Percentiles rank a stretch among this genome's conserved stretches.
These are phyloP conservation scores for Coemansia aciculifera DNA, from an alignment of 192 early-diverging fungal species.

Conservation along the genomic window DNA sequence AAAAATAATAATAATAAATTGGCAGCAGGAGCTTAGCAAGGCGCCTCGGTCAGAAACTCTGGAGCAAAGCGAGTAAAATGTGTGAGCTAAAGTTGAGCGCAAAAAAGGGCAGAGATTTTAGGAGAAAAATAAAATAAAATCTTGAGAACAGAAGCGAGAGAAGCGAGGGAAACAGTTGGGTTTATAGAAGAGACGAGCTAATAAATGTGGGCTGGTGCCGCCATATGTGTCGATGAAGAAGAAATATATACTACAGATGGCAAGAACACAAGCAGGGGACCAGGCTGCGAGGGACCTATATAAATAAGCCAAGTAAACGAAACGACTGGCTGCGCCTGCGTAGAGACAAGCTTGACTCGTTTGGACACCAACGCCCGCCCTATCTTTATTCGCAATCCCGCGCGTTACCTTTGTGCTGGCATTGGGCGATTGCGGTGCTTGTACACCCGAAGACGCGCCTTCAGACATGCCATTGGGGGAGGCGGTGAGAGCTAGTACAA, in stretches of 20 bases:
- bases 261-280: conserved; percentile 3
- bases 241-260: conserved; percentile 3
- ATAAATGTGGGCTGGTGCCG: background rate
- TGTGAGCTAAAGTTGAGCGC: background rate
- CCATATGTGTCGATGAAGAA: background rate
- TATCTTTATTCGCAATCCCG: background rate
- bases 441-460: background rate
- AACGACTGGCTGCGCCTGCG: conserved; percentile 6
- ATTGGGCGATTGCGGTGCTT: conserved; percentile 7
- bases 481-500: background rate
- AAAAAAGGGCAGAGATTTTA: background rate
- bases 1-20: background rate
- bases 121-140: background rate
- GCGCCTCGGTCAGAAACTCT: background rate
- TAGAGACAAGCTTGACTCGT: background rate
- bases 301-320: conserved; percentile 4
- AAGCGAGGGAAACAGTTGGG: background rate
- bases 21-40: background rate
- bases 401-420: conserved; percentile 13
- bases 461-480: conserved; percentile 6
- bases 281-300: conserved; percentile 1
- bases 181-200: background rate
- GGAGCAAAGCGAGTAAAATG: background rate
- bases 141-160: background rate
- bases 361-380: background rate